These are phyloP conservation scores for Ensete glaucum DNA, from an alignment of 176 grass and related monocot genomes.

Conservation along the genomic window DNA sequence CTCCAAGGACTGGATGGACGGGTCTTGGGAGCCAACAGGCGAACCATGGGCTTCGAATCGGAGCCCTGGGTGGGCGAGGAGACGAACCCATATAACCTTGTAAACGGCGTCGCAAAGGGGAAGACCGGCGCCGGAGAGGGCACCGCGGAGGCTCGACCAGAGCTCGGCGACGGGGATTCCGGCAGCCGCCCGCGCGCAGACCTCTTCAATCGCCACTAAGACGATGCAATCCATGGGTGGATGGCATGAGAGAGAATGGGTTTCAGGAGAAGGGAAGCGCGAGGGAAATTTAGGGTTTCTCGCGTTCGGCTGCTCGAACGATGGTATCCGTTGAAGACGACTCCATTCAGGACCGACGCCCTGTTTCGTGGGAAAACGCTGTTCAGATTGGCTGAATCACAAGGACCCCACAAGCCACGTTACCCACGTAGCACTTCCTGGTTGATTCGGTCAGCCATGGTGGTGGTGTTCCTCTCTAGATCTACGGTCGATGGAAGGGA, in stretches of 20 bases:
- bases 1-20: slow-evolving; percentile 35
- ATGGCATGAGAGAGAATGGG: neutral
- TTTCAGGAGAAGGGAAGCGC: neutral
- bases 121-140: slow-evolving; percentile 38
- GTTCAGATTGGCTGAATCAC: too few relatives aligned
- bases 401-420: too few relatives aligned
- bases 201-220: slow-evolving; percentile 64
- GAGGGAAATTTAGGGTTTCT: neutral
- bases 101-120: slow-evolving; percentile 33
- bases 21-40: slow-evolving; percentile 32
- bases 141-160: slow-evolving; percentile 32
- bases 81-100: slow-evolving; percentile 54
- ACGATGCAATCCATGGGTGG: slow-evolving; percentile 59
- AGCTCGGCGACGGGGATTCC: slow-evolving; percentile 48
- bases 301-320: neutral
- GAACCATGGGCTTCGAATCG: slow-evolving; percentile 40
- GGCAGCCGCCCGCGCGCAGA: slow-evolving; percentile 45
- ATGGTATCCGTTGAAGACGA: neutral
- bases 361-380: too few relatives aligned
- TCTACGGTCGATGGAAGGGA: too few relatives aligned
- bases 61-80: slow-evolving; percentile 46
- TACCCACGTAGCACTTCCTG: too few relatives aligned
- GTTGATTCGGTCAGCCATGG: too few relatives aligned
- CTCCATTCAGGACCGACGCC: too few relatives aligned
- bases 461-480: too few relatives aligned